A percentile compares a stretch with the other conserved stretches of the same genome.
phyloP scores from a whole-genome alignment of 2,329 filamentous ascomycete species.

The Pyrenochaeta sp. region DNA sequence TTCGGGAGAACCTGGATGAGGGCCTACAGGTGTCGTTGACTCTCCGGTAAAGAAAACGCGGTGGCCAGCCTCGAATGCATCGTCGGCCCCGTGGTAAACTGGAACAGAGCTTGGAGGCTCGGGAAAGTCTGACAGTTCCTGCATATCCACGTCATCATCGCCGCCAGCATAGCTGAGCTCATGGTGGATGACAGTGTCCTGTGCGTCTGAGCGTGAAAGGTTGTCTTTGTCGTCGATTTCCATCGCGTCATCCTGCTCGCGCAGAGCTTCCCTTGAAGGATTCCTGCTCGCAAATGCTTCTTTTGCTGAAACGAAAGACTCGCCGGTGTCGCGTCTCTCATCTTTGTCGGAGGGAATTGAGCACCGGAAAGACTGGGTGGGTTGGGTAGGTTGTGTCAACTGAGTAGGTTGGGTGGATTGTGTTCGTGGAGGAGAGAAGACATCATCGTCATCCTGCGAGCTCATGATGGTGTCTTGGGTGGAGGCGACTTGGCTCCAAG shows the following conservation, averaged over 20 bases:
- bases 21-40: constrained; percentile 29
- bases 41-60: constrained; percentile 21
- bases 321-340: constrained; percentile 45
- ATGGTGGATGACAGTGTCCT: constrained; percentile 36
- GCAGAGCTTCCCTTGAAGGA: constrained; percentile 35
- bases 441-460: constrained; percentile 34
- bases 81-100: constrained; percentile 43
- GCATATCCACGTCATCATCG: constrained; percentile 25
- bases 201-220: constrained; percentile 23
- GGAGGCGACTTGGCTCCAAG: constrained; percentile 27
- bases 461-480: constrained; percentile 41
- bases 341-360: constrained; percentile 30
- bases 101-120: constrained; percentile 41
- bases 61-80: constrained; percentile 35
- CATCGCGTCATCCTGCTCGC: constrained; percentile 31
- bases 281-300: constrained; percentile 49
- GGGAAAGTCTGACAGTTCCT: constrained; percentile 27
- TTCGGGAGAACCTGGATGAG: constrained; percentile 31
- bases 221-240: constrained; percentile 41
- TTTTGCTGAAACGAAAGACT: constrained; percentile 59
- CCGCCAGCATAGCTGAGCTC: constrained; percentile 24
- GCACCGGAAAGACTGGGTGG: constrained; percentile 35
- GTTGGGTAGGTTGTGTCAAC: constrained; percentile 43
- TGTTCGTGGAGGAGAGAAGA: constrained; percentile 42
- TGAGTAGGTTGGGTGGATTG: constrained; percentile 45